phyloP scores from a whole-genome alignment of 306 rosid species.

The Quercus rubra region DNA sequence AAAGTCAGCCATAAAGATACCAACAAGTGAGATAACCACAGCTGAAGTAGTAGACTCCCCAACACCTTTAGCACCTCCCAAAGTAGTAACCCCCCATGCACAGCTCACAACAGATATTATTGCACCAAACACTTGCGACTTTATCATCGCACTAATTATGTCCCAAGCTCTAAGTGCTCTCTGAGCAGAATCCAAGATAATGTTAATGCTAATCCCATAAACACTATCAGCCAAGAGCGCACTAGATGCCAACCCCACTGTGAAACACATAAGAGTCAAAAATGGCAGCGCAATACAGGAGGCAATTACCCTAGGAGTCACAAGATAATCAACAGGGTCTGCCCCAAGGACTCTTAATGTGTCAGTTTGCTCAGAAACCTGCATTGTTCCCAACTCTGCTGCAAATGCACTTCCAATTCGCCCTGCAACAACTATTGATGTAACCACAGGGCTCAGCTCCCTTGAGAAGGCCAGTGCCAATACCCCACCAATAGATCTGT shows the following conservation, averaged over 20 bases:
- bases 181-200: constrained; percentile 87
- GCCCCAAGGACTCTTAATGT: constrained; percentile 89
- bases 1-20: constrained; percentile 89
- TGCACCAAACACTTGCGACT: constrained; percentile 88
- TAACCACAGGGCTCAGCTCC: constrained; percentile 93
- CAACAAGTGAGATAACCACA: constrained; percentile 92
- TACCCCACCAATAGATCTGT: constrained; percentile 95
- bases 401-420: constrained; percentile 97
- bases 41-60: constrained; percentile 97
- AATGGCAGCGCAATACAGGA: constrained; percentile 75
- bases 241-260: constrained; percentile 89
- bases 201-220: constrained; percentile 86
- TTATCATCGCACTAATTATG: constrained; percentile 85
- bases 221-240: constrained; percentile 78
- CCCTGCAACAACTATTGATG: constrained; percentile 90
- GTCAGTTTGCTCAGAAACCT: constrained; percentile 96
- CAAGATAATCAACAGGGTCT: constrained; percentile 88
- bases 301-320: constrained; percentile 88
- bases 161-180: constrained; percentile 85
- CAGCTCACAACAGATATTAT: constrained; percentile 92
- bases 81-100: constrained; percentile 91
- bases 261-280: constrained; percentile 82
- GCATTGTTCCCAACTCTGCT: constrained; percentile 98
- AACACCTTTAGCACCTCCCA: constrained; percentile 96
- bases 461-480: constrained; percentile 92